Conservation (phyloP, 176 grass and related monocot genomes). For the Eragrostis curvula region DNA sequence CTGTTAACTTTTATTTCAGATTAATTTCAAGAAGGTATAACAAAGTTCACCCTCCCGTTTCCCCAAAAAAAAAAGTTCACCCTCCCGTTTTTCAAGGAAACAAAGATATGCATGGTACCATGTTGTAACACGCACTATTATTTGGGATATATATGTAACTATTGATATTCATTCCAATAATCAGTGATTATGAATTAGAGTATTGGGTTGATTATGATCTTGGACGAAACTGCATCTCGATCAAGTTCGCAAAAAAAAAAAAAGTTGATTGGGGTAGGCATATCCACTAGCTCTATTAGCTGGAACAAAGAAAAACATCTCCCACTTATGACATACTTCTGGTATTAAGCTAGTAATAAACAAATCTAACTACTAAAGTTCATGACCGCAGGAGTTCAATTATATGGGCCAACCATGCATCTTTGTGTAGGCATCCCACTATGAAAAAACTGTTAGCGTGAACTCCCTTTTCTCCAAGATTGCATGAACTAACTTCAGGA, state of each 20-base stretch:
- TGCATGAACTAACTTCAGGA: background rate
- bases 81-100: background rate
- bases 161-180: background rate
- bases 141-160: background rate
- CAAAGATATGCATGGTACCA: background rate
- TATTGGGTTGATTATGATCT: background rate
- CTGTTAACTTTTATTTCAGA: background rate
- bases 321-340: background rate
- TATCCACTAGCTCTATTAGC: conserved; percentile 40
- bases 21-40: background rate
- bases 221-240: background rate
- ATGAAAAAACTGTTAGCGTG: background rate
- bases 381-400: conserved; percentile 13
- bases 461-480: background rate
- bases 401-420: conserved; percentile 19
- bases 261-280: background rate
- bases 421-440: conserved; percentile 19
- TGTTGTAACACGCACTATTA: no score
- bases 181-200: background rate
- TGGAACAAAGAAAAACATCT: conserved; percentile 6
- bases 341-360: conserved; percentile 12
- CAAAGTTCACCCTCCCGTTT: background rate
- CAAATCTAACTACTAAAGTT: conserved; percentile 5
- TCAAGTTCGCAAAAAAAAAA: background rate
- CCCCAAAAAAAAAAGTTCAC: no score